A percentile compares a stretch with the other conserved stretches of the same genome.
Conservation (phyloP, 371 early-diverging fungal species). For the Mortierella sp. region DNA sequence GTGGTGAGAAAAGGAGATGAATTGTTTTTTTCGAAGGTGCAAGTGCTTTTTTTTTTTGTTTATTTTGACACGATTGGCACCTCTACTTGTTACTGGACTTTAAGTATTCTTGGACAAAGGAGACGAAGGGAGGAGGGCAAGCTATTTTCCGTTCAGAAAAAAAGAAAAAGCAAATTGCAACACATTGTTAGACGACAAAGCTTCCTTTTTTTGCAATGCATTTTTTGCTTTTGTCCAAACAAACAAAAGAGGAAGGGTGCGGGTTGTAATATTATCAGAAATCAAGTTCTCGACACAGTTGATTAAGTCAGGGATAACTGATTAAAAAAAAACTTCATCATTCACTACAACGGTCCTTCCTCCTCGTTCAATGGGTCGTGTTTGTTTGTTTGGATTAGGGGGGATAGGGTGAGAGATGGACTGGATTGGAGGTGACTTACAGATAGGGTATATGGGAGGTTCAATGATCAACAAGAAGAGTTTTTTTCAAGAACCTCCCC, state of each 20-base stretch:
- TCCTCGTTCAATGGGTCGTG: neutral
- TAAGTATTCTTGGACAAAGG: too few species aligned
- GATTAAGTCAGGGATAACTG: constrained; percentile 72
- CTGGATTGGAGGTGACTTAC: neutral
- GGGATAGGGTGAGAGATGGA: neutral
- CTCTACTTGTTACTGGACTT: too few species aligned
- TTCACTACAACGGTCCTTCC: constrained; percentile 7
- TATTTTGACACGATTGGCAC: too few species aligned
- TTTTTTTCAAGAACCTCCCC: neutral
- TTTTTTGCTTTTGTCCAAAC: neutral
- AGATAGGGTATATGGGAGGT: neutral
- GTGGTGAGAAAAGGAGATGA: too few species aligned
- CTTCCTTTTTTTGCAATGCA: too few species aligned
- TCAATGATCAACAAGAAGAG: neutral
- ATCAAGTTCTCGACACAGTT: constrained; percentile 57
- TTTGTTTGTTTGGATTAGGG: neutral
- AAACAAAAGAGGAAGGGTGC: neutral
- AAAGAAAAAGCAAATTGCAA: too few species aligned
- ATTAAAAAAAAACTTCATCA: constrained; percentile 45
- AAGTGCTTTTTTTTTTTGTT: too few species aligned
- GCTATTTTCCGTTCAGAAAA: too few species aligned
- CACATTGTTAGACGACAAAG: too few species aligned
- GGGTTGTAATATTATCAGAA: constrained; percentile 21
- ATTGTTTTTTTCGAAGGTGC: too few species aligned
- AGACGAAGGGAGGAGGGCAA: too few species aligned